Percentiles rank a stretch among this genome's conserved stretches.
Conservation (phyloP, 2,329 filamentous ascomycete genomes). For the Alternaria sp. region DNA sequence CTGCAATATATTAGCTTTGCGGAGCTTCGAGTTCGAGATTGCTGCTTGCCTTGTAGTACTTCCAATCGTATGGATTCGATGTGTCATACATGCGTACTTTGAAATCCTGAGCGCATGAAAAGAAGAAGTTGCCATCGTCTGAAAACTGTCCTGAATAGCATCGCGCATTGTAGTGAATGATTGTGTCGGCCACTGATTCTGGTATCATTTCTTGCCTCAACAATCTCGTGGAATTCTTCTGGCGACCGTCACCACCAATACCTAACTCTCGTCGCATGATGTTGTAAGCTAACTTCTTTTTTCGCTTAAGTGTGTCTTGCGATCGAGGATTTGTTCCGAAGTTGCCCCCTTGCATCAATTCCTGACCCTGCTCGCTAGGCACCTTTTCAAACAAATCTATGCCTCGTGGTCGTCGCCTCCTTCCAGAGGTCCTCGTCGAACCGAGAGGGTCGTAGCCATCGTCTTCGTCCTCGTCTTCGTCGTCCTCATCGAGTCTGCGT, state of each 20-base stretch:
- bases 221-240: constrained; percentile 69
- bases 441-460: constrained; percentile 46
- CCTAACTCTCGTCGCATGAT: constrained; percentile 86
- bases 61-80: constrained; percentile 93
- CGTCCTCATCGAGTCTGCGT: constrained; percentile 38
- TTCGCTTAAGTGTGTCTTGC: constrained; percentile 65
- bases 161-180: constrained; percentile 84
- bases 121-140: constrained; percentile 97
- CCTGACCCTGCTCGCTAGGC: constrained; percentile 77
- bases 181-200: constrained; percentile 78
- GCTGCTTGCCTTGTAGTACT: constrained; percentile 82
- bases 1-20: constrained; percentile 60
- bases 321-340: constrained; percentile 75
- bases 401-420: constrained; percentile 57
- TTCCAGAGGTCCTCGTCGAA: constrained; percentile 46
- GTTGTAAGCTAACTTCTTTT: constrained; percentile 69
- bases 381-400: constrained; percentile 76
- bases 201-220: constrained; percentile 83
- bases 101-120: constrained; percentile 90
- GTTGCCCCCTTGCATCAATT: constrained; percentile 81
- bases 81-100: constrained; percentile 97
- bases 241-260: constrained; percentile 65
- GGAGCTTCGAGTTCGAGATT: neutral
- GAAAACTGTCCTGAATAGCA: constrained; percentile 98
- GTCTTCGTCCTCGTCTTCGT: constrained; percentile 54